Percentiles rank a stretch among this genome's conserved stretches.
Evolutionary conservation across 148 eudicot genomes (phyloP).

Genomic region (Dianthus caryophyllus): DNA sequence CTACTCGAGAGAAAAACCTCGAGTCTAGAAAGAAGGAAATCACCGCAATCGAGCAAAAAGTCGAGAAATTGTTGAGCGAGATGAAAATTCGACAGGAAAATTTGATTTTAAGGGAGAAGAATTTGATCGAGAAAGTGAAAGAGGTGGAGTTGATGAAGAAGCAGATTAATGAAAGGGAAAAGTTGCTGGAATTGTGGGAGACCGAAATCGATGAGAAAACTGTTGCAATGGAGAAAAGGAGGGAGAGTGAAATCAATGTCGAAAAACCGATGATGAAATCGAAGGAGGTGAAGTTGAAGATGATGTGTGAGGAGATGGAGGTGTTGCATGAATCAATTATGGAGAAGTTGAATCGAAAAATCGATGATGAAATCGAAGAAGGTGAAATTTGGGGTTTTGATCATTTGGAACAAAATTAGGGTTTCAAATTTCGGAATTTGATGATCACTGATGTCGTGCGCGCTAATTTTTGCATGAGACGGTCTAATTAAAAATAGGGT

Average conservation of each 20-base stretch:
- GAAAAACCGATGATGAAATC: background rate
- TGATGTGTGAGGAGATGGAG: background rate
- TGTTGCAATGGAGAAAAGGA: background rate
- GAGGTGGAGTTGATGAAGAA: conserved; percentile 1
- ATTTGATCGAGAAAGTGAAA: background rate
- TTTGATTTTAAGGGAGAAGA: conserved; percentile 8
- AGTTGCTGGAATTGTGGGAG: conserved; percentile 2
- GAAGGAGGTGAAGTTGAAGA: background rate
- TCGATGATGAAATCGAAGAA: too few relatives aligned
- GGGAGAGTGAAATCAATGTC: background rate
- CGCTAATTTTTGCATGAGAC: too few relatives aligned
- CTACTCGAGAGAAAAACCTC: conserved; percentile 3
- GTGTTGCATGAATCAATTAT: background rate
- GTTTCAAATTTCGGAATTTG: background rate
- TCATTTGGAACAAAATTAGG: too few relatives aligned
- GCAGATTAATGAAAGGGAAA: background rate
- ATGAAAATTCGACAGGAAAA: background rate
- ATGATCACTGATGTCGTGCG: too few relatives aligned
- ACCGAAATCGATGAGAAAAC: background rate
- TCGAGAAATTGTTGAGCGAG: conserved; percentile 9
- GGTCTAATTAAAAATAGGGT: too few relatives aligned
- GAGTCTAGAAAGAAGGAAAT: conserved; percentile 17
- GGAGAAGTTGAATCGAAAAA: background rate
- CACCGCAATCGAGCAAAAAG: background rate
- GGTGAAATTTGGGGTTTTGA: background rate